Conservation (phyloP, 148 eudicot species). For the Pouteria glomerata region DNA sequence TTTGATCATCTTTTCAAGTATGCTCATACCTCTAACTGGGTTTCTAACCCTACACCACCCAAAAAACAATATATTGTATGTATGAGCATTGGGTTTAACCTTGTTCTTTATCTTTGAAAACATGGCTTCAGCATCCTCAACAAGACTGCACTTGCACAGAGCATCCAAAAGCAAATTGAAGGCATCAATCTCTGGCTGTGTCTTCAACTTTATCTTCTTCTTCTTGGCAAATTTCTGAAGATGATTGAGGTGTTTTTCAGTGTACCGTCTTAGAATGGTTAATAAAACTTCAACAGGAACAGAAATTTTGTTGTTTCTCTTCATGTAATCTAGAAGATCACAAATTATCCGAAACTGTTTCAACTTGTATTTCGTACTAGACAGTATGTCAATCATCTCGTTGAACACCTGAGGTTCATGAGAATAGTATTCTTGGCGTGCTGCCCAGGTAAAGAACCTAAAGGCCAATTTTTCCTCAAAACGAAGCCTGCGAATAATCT, state of each 20-base stretch:
- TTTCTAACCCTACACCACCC: slow-evolving; percentile 96
- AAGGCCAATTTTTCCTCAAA: slow-evolving; percentile 78
- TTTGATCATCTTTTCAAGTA: slow-evolving; percentile 68
- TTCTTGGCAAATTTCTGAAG: slow-evolving; percentile 71
- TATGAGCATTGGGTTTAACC: slow-evolving; percentile 62
- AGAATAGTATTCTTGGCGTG: slow-evolving; percentile 49
- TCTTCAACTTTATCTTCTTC: slow-evolving; percentile 66
- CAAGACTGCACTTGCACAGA: slow-evolving; percentile 82
- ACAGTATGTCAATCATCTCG: slow-evolving; percentile 82
- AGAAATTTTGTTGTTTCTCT: slow-evolving; percentile 51
- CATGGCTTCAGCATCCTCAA: slow-evolving; percentile 68
- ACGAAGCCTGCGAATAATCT: slow-evolving; percentile 52
- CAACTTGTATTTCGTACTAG: slow-evolving; percentile 64
- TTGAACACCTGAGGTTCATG: slow-evolving; percentile 71
- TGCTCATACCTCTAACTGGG: slow-evolving; percentile 60
- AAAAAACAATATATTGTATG: slow-evolving; percentile 70
- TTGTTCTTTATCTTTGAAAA: slow-evolving; percentile 47
- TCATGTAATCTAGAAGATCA: slow-evolving; percentile 85
- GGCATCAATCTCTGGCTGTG: slow-evolving; percentile 67
- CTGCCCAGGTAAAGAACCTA: slow-evolving; percentile 94
- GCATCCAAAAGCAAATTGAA: slow-evolving; percentile 85
- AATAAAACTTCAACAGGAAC: slow-evolving; percentile 71
- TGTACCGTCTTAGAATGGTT: slow-evolving; percentile 53
- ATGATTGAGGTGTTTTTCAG: slow-evolving; percentile 74
- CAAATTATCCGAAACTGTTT: slow-evolving; percentile 75